Percentiles rank a stretch among this genome's conserved stretches.
Conservation (phyloP, 192 early-diverging fungal species). For the Podila horticola region DNA sequence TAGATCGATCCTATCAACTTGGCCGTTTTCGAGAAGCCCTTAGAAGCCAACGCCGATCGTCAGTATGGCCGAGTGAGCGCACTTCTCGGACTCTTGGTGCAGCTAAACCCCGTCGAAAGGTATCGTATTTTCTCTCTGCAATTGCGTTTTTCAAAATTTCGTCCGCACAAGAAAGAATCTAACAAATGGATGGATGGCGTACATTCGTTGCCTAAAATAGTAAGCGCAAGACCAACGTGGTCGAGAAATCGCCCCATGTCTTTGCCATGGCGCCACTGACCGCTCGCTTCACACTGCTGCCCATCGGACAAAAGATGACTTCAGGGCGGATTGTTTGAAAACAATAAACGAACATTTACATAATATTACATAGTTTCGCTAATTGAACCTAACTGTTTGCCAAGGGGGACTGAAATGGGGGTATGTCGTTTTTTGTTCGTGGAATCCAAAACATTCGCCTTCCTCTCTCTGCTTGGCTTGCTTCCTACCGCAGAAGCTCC, state of each 20-base stretch:
- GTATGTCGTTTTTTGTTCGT: background rate
- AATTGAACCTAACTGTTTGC: background rate
- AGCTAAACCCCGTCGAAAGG: conserved; percentile 57
- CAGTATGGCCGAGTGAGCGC: conserved; percentile 65
- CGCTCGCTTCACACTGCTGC: conserved; percentile 68
- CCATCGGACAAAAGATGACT: conserved; percentile 59
- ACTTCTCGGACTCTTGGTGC: conserved; percentile 62
- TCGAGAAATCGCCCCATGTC: conserved; percentile 64
- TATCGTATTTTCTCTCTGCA: conserved; percentile 9
- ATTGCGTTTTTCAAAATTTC: background rate
- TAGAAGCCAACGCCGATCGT: conserved; percentile 64
- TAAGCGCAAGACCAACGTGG: conserved; percentile 46
- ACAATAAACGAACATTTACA: background rate
- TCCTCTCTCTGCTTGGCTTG: background rate
- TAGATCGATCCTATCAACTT: conserved; percentile 80
- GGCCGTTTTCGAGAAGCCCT: conserved; percentile 58
- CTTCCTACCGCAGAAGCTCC: conserved; percentile 11
- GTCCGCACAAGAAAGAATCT: background rate
- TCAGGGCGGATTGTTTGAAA: conserved; percentile 21
- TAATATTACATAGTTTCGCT: background rate
- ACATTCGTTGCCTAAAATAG: conserved; percentile 17
- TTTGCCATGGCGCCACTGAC: conserved; percentile 62
- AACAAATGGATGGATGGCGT: background rate
- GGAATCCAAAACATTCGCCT: background rate
- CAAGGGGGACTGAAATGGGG: background rate